These are phyloP conservation scores for Aureobasidium sp. DNA, from an alignment of 2,329 filamentous ascomycete species.

Conservation along the genomic window DNA sequence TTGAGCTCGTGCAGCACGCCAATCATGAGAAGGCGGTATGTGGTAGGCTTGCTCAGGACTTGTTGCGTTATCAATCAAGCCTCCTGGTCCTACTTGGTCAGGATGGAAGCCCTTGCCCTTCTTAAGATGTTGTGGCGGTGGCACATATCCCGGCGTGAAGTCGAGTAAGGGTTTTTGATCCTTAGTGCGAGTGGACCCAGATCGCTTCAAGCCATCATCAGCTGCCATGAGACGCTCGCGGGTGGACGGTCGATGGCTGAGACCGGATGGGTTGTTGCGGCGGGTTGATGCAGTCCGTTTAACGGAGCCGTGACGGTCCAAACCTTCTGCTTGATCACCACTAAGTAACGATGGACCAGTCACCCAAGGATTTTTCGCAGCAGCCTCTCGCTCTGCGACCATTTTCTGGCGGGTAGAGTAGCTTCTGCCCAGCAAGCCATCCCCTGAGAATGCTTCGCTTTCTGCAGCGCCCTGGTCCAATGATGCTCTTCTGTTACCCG, in stretches of 20 bases:
- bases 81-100: slow-evolving; percentile 30
- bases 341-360: slow-evolving; percentile 54
- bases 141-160: slow-evolving; percentile 57
- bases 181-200: slow-evolving; percentile 34
- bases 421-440: slow-evolving; percentile 43
- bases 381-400: slow-evolving; percentile 32
- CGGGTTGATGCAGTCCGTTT: slow-evolving; percentile 29
- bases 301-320: slow-evolving; percentile 16
- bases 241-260: slow-evolving; percentile 14
- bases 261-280: slow-evolving; percentile 21
- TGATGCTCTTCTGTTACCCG: slow-evolving; percentile 19
- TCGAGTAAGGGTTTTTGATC: slow-evolving; percentile 58
- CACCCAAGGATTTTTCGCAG: slow-evolving; percentile 42
- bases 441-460: slow-evolving; percentile 36
- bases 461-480: slow-evolving; percentile 19
- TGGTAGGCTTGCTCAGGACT: slow-evolving; percentile 36
- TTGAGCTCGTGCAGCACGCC: slow-evolving; percentile 32
- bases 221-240: slow-evolving; percentile 12
- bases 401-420: slow-evolving; percentile 43
- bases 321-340: slow-evolving; percentile 22
- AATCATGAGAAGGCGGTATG: slow-evolving; percentile 38
- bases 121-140: slow-evolving; percentile 53
- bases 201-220: slow-evolving; percentile 34
- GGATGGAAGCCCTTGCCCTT: slow-evolving; percentile 45
- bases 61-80: slow-evolving; percentile 41